Conservation (phyloP, 78 protist genomes). For the Isochrysis galbana region DNA sequence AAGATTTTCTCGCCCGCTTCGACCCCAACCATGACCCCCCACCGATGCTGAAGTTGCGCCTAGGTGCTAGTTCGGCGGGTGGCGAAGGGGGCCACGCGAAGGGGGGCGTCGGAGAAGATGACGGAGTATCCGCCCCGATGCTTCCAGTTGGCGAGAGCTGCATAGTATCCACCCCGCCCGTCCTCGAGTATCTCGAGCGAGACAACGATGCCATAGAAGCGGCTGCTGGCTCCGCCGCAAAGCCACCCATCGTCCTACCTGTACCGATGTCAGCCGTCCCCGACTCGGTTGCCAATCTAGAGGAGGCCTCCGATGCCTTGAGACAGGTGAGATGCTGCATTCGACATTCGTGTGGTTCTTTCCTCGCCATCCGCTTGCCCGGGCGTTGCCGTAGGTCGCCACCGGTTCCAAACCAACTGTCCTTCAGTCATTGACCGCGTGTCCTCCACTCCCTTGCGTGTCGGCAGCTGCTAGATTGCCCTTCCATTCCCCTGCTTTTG, state of each 20-base stretch:
- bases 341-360: too few relatives aligned
- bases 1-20: neutral
- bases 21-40: neutral
- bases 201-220: neutral
- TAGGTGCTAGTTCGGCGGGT: too few relatives aligned
- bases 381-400: too few relatives aligned
- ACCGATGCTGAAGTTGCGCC: neutral
- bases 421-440: too few relatives aligned
- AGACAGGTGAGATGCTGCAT: too few relatives aligned
- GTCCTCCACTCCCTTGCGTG: too few relatives aligned
- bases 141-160: neutral
- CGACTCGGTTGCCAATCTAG: neutral
- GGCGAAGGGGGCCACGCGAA: too few relatives aligned
- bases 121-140: neutral
- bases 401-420: too few relatives aligned
- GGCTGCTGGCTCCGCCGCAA: neutral
- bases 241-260: neutral
- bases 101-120: too few relatives aligned
- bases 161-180: neutral
- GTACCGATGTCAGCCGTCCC: neutral
- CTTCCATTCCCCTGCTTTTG: too few relatives aligned
- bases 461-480: too few relatives aligned
- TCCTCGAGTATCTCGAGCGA: neutral
- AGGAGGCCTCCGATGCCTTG: neutral
- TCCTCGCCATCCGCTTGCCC: too few relatives aligned